Evolutionary conservation across 2,329 filamentous ascomycete species (phyloP).

Genomic region (Cercospora sesami): DNA sequence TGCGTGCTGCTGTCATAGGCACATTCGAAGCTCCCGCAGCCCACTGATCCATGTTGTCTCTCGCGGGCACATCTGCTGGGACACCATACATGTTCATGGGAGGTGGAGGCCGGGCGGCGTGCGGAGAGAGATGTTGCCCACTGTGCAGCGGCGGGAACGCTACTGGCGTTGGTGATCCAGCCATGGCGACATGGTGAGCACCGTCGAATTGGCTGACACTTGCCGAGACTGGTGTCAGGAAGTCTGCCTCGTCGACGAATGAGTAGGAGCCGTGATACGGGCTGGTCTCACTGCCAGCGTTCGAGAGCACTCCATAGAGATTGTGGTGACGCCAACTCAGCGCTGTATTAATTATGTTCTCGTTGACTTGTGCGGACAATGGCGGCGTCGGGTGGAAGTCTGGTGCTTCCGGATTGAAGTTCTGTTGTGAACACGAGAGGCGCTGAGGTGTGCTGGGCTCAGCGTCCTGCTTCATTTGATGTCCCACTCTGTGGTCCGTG

Average conservation of each 20-base stretch:
- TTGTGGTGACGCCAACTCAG: background rate
- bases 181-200: background rate
- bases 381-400: background rate
- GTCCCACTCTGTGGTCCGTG: background rate
- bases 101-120: background rate
- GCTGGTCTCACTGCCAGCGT: background rate
- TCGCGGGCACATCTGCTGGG: background rate
- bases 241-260: background rate
- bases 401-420: background rate
- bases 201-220: background rate
- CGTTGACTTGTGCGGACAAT: background rate
- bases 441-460: background rate
- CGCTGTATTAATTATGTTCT: background rate
- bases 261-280: no score
- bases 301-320: background rate
- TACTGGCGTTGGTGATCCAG: background rate
- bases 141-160: background rate
- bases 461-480: background rate
- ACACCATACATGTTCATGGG: background rate
- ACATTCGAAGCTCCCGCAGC: background rate
- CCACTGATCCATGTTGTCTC: background rate
- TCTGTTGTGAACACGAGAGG: background rate
- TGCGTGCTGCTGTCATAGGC: background rate
- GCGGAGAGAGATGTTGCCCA: background rate
- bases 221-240: background rate